A percentile compares a stretch with the other conserved stretches of the same genome.
These are phyloP conservation scores for Holtermanniella nyarrowii DNA, from an alignment of 768 basidiomycete species.

Conservation along the genomic window DNA sequence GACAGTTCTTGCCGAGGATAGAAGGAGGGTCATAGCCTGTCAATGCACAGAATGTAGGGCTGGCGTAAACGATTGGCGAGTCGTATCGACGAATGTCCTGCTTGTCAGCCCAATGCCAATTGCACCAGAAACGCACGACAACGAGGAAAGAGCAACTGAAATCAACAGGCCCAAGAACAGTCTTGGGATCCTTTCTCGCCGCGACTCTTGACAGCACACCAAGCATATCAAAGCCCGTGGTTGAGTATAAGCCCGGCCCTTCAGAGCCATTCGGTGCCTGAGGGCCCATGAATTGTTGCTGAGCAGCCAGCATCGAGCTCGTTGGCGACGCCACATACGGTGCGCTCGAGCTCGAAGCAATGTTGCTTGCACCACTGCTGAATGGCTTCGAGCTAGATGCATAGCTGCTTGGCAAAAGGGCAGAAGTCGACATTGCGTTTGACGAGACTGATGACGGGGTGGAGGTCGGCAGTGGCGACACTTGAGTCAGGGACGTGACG, in stretches of 20 bases:
- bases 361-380: constrained; percentile 23
- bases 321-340: constrained; percentile 29
- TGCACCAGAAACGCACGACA: constrained; percentile 41
- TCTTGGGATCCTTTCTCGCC: constrained; percentile 59
- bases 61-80: constrained; percentile 80
- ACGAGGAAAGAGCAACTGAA: constrained; percentile 86
- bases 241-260: constrained; percentile 60
- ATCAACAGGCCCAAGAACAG: constrained; percentile 83
- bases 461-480: too few species aligned
- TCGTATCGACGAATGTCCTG: constrained; percentile 69
- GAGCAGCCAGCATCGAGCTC: constrained; percentile 14
- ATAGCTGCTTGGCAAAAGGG: constrained; percentile 2
- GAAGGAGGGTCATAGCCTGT: constrained; percentile 48
- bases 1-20: constrained; percentile 77
- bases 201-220: constrained; percentile 69
- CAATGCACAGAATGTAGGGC: constrained; percentile 60
- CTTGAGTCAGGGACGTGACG: too few species aligned
- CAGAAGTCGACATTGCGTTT: constrained; percentile 10
- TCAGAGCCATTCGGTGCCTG: constrained; percentile 11
- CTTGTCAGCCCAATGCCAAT: not conserved
- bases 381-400: constrained; percentile 5
- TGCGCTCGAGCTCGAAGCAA: constrained; percentile 26
- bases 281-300: constrained; percentile 13
- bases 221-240: constrained; percentile 82
- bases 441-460: constrained; percentile 17